phyloP scores from a whole-genome alignment of 345 rosid genomes.

The Zanthoxylum bungeanum region DNA sequence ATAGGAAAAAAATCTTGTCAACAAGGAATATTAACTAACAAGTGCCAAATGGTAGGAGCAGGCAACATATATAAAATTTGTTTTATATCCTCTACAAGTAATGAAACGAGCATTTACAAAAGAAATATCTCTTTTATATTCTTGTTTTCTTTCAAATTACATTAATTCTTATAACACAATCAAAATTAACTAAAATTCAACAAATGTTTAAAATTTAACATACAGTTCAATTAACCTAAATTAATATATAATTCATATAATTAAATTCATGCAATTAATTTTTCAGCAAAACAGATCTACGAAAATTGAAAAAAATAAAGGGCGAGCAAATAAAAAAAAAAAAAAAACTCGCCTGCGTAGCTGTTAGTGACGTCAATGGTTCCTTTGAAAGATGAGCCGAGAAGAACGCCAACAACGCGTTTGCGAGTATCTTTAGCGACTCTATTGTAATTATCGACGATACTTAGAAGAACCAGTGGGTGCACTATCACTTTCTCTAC shows the following conservation, averaged over 20 bases:
- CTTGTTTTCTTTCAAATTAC: too few relatives aligned
- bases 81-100: background rate
- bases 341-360: slow-evolving; percentile 54
- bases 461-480: slow-evolving; percentile 95
- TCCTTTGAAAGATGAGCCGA: slow-evolving; percentile 72
- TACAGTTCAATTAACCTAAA: background rate
- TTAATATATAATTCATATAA: background rate
- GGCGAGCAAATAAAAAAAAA: background rate
- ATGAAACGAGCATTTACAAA: background rate
- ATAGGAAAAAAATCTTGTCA: background rate
- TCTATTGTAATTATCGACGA: slow-evolving; percentile 92
- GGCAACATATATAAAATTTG: background rate
- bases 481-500: slow-evolving; percentile 92
- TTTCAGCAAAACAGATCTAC: slow-evolving; percentile 9
- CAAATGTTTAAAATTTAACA: background rate
- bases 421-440: slow-evolving; percentile 89
- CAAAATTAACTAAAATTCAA: background rate
- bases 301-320: background rate
- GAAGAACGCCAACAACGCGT: slow-evolving; percentile 81
- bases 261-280: background rate
- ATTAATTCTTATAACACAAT: background rate
- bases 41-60: background rate
- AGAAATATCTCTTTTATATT: background rate
- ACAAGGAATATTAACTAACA: background rate
- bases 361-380: slow-evolving; percentile 87